phyloP scores from a whole-genome alignment of 495 filamentous ascomycete genomes.

The Daldinia concentrica region DNA sequence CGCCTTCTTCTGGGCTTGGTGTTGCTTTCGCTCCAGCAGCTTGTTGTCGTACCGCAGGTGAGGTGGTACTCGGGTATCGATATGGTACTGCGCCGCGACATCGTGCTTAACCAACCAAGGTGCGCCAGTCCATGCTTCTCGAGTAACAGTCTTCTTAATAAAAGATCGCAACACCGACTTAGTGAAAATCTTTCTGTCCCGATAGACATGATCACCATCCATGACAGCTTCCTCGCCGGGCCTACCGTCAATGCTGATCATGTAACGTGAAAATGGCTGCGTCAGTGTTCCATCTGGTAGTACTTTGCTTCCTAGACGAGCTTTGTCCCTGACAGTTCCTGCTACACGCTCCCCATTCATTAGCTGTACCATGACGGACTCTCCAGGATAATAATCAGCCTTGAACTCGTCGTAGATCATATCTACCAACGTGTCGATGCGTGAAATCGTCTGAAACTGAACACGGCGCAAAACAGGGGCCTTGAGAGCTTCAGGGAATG shows the following conservation, averaged over 20 bases:
- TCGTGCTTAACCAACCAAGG: constrained; percentile 94
- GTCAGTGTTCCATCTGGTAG: constrained; percentile 71
- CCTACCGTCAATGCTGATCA: constrained; percentile 75
- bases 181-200: constrained; percentile 92
- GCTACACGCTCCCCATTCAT: constrained; percentile 74
- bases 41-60: constrained; percentile 83
- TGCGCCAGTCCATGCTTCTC: constrained; percentile 92
- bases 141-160: constrained; percentile 90
- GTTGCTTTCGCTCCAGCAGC: constrained; percentile 76
- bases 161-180: constrained; percentile 94
- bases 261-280: constrained; percentile 78
- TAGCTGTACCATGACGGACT: constrained; percentile 78
- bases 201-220: constrained; percentile 82
- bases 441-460: constrained; percentile 89
- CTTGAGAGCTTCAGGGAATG: constrained; percentile 90
- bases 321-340: constrained; percentile 87
- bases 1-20: constrained; percentile 72
- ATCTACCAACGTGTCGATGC: constrained; percentile 87
- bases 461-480: constrained; percentile 89
- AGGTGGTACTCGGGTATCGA: constrained; percentile 82
- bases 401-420: constrained; percentile 81
- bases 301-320: constrained; percentile 70
- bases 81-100: constrained; percentile 83
- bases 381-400: constrained; percentile 91
- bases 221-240: constrained; percentile 78